Conservation (phyloP, 2,329 filamentous ascomycete genomes). For the Fusarium xyrophilum region DNA sequence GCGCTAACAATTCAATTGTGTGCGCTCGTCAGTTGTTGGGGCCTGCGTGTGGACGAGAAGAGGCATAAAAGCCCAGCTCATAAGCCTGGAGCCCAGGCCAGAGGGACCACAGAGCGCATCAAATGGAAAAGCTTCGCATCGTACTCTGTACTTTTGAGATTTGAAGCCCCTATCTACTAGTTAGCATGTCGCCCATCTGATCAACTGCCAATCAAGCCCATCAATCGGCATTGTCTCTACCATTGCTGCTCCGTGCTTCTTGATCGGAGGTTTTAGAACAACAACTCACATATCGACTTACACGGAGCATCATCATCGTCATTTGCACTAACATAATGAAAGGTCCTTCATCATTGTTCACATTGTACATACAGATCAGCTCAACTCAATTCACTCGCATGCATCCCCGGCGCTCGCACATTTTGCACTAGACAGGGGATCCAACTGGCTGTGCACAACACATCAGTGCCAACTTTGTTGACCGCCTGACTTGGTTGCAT, state of each 20-base stretch:
- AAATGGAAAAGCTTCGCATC: slow-evolving; percentile 36
- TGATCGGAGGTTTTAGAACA: slow-evolving; percentile 16
- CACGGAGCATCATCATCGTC: slow-evolving; percentile 20
- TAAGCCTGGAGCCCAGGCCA: not conserved
- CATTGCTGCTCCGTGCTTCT: slow-evolving; percentile 37
- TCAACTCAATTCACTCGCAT: slow-evolving; percentile 17
- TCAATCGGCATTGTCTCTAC: slow-evolving; percentile 30
- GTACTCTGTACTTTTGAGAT: slow-evolving; percentile 14
- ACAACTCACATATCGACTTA: slow-evolving; percentile 28
- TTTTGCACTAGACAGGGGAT: slow-evolving; percentile 37
- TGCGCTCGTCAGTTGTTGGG: slow-evolving; percentile 17
- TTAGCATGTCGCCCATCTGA: slow-evolving; percentile 4
- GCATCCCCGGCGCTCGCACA: slow-evolving; percentile 30
- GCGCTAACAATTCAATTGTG: slow-evolving; percentile 22
- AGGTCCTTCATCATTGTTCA: not conserved
- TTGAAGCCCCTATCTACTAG: slow-evolving; percentile 17
- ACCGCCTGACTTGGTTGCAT: slow-evolving; percentile 44
- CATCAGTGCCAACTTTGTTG: slow-evolving; percentile 36
- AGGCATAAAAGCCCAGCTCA: slow-evolving; percentile 23
- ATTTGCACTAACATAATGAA: slow-evolving; percentile 7
- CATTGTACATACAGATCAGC: not conserved
- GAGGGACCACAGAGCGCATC: slow-evolving; percentile 17
- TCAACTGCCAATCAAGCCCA: slow-evolving; percentile 33
- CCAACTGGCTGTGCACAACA: slow-evolving; percentile 33
- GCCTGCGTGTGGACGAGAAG: slow-evolving; percentile 12